A percentile compares a stretch with the other conserved stretches of the same genome.
Conservation (phyloP, 129 eudicot species). For the Centella asiatica region DNA sequence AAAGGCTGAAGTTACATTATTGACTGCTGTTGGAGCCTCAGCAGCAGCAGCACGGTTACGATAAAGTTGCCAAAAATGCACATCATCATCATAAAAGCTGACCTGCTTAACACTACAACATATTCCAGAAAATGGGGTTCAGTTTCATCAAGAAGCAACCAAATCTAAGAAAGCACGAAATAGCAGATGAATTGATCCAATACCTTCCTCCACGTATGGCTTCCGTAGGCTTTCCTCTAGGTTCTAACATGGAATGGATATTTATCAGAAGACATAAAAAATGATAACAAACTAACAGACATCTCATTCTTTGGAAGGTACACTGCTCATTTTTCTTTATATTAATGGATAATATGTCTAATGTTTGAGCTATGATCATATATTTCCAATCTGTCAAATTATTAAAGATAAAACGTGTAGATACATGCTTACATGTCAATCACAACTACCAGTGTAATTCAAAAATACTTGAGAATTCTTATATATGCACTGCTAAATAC, state of each 20-base stretch:
- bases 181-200: constrained; percentile 5
- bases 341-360: no score
- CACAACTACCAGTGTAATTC: no score
- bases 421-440: no score
- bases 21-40: constrained; percentile 86
- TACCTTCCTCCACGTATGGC: constrained; percentile 98
- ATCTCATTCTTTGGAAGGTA: not conserved
- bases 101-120: constrained; percentile 91
- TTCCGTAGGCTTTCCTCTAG: constrained; percentile 91
- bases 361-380: no score
- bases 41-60: constrained; percentile 93
- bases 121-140: constrained; percentile 15
- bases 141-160: constrained; percentile 14
- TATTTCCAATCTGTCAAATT: no score
- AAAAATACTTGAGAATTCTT: no score
- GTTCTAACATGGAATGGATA: constrained; percentile 32
- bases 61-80: constrained; percentile 87
- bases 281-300: constrained; percentile 7
- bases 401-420: no score
- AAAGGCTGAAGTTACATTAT: constrained; percentile 61
- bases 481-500: no score
- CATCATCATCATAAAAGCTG: constrained; percentile 94
- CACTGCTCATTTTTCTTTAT: no score
- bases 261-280: constrained; percentile 1
- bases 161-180: constrained; percentile 4